These are phyloP conservation scores for Candida maltosa DNA, from an alignment of 805 yeast species.

Conservation along the genomic window DNA sequence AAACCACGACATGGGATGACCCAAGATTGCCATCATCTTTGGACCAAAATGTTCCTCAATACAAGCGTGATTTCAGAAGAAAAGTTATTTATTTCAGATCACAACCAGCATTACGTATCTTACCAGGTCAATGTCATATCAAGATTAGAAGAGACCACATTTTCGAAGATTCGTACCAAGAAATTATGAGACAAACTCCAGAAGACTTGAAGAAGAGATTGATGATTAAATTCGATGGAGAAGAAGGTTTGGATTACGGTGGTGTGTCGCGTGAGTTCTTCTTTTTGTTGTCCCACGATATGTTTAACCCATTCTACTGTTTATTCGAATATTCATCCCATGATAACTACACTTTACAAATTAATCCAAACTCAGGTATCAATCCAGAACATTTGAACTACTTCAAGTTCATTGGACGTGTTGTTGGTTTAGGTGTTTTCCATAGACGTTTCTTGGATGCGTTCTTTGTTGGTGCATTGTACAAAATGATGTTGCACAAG, in stretches of 20 bases:
- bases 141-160: slow-evolving; percentile 95
- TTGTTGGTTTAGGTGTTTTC: slow-evolving; percentile 96
- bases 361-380: slow-evolving; percentile 94
- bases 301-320: slow-evolving; percentile 98
- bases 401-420: slow-evolving; percentile 97
- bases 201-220: slow-evolving; percentile 95
- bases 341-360: slow-evolving; percentile 96
- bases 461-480: slow-evolving; percentile 95
- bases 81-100: slow-evolving; percentile 96
- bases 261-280: slow-evolving; percentile 98
- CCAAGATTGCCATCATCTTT: slow-evolving; percentile 96
- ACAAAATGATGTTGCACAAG: slow-evolving; percentile 94
- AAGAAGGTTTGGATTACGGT: slow-evolving; percentile 99
- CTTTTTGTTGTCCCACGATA: slow-evolving; percentile 93
- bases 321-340: slow-evolving; percentile 96
- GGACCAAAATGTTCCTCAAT: slow-evolving; percentile 98
- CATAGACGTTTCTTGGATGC: slow-evolving; percentile 97
- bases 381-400: slow-evolving; percentile 98
- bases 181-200: slow-evolving; percentile 97
- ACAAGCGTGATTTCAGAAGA: slow-evolving; percentile 97
- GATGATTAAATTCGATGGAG: slow-evolving; percentile 98
- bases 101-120: slow-evolving; percentile 93
- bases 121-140: slow-evolving; percentile 98
- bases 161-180: slow-evolving; percentile 97
- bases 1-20: slow-evolving; percentile 99